Conservation (phyloP, 2,329 filamentous ascomycete species). For the Pestalotiopsis sp. region DNA sequence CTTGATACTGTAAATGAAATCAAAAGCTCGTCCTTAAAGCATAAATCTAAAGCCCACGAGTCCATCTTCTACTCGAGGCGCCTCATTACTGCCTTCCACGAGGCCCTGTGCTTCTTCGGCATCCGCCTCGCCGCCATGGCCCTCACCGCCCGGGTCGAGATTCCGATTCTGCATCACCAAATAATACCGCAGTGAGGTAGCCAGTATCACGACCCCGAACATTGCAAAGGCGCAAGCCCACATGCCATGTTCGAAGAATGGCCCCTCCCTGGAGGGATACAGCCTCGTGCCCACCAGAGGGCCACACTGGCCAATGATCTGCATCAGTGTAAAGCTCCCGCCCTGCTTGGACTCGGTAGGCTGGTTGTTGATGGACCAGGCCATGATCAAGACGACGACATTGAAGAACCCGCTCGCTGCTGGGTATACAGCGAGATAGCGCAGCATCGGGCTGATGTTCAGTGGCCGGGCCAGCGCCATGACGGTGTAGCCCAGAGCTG, state of each 20-base stretch:
- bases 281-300: constrained; percentile 71
- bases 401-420: constrained; percentile 82
- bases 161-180: constrained; percentile 54
- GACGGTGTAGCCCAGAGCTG: constrained; percentile 61
- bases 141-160: constrained; percentile 34
- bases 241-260: constrained; percentile 68
- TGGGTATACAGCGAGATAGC: constrained; percentile 79
- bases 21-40: constrained; percentile 5
- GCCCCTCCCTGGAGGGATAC: constrained; percentile 63
- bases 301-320: constrained; percentile 80
- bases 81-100: background rate
- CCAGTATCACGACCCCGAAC: constrained; percentile 60
- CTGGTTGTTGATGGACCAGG: constrained; percentile 90
- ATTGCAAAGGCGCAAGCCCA: constrained; percentile 64
- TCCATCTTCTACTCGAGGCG: background rate
- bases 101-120: constrained; percentile 20
- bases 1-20: no score
- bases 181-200: constrained; percentile 55
- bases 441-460: constrained; percentile 46
- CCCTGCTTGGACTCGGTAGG: constrained; percentile 69
- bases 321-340: constrained; percentile 78
- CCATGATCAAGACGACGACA: constrained; percentile 81
- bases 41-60: constrained; percentile 16
- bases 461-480: constrained; percentile 61
- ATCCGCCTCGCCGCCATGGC: background rate